A percentile compares a stretch with the other conserved stretches of the same genome.
Conservation (phyloP, 164 flowering plant species). For the Buxus sempervirens region DNA sequence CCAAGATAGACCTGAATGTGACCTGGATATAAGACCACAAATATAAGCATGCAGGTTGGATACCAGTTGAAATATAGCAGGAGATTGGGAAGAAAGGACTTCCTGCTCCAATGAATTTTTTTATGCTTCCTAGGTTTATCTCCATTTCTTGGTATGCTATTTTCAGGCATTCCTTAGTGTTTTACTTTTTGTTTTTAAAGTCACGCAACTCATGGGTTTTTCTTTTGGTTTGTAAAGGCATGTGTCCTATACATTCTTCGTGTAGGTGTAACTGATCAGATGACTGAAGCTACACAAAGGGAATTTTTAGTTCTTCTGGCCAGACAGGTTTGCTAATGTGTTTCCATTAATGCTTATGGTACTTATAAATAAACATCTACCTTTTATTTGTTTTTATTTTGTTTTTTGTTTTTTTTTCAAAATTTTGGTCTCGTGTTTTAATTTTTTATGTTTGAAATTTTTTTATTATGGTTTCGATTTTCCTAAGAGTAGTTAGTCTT, state of each 20-base stretch:
- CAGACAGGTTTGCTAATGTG: slow-evolving; percentile 54
- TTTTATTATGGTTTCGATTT: not conserved
- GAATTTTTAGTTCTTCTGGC: slow-evolving; percentile 73
- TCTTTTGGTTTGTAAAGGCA: slow-evolving; percentile 52
- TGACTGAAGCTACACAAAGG: slow-evolving; percentile 92
- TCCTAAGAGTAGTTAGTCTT: not conserved
- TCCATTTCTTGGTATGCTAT: not conserved
- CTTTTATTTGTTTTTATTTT: not conserved
- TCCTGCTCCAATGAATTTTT: no score
- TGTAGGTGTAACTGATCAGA: slow-evolving; percentile 89
- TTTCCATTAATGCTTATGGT: not conserved
- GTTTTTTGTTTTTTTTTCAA: no score
- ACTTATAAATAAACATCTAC: not conserved
- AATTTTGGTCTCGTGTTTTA: no score
- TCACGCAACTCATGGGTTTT: not conserved
- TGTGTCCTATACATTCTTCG: slow-evolving; percentile 89
- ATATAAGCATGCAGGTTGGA: no score
- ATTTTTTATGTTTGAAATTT: no score
- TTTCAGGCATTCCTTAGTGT: not conserved
- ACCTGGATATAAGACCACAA: no score
- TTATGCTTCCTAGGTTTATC: not conserved
- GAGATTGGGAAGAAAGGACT: no score
- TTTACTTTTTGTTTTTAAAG: not conserved
- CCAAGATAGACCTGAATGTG: no score
- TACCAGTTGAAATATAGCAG: no score